These are phyloP conservation scores for Silene noctiflora DNA, from an alignment of 179 eudicot species.

Conservation along the genomic window DNA sequence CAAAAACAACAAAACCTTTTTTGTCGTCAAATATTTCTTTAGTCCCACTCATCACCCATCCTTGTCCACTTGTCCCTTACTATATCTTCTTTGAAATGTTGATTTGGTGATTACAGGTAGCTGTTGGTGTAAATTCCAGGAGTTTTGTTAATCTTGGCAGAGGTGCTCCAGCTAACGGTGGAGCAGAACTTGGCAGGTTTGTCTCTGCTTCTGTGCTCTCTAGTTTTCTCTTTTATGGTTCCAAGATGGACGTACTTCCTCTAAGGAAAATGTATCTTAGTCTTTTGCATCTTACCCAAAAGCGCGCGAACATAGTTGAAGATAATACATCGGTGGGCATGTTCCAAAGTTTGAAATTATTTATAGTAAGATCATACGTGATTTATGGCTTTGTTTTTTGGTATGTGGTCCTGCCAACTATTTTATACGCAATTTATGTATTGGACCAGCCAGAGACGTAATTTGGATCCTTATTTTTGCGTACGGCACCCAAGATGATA, in stretches of 20 bases:
- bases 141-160: slow-evolving; percentile 35
- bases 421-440: background rate
- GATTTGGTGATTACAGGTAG: slow-evolving; percentile 20
- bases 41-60: background rate
- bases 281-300: background rate
- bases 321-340: background rate
- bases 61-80: background rate
- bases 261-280: background rate
- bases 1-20: background rate
- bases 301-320: slow-evolving; percentile 5
- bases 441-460: background rate
- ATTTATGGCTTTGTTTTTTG: background rate
- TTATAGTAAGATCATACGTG: background rate
- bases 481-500: background rate
- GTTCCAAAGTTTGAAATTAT: background rate
- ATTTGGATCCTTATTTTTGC: background rate
- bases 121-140: slow-evolving; percentile 25
- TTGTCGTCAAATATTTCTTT: slow-evolving; percentile 9
- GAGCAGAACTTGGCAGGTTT: slow-evolving; percentile 65
- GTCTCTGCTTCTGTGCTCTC: slow-evolving; percentile 13
- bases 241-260: slow-evolving; percentile 9
- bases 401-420: background rate
- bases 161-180: slow-evolving; percentile 47
- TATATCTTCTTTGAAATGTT: slow-evolving; percentile 21
- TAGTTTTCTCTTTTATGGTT: background rate